Evolutionary conservation across 1,284 basidiomycete genomes (phyloP).

Genomic region (Cutaneotrichosporon sp.): DNA sequence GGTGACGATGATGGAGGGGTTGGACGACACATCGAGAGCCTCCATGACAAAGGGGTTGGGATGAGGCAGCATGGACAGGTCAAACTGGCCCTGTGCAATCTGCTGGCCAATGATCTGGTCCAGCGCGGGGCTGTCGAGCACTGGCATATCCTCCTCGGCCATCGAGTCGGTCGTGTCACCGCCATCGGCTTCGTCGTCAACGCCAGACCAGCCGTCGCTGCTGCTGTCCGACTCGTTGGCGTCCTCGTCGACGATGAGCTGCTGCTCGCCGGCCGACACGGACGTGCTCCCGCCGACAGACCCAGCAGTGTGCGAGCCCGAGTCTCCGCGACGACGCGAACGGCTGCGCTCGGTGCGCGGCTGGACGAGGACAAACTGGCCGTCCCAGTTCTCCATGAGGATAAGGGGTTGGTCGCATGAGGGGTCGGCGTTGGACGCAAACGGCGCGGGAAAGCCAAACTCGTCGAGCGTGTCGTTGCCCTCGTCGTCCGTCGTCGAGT

Average conservation of each 20-base stretch:
- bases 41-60: slow-evolving; percentile 1
- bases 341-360: slow-evolving; percentile 30
- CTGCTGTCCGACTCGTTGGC: slow-evolving; percentile 27
- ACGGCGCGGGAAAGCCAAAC: slow-evolving; percentile 39
- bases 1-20: slow-evolving; percentile 26
- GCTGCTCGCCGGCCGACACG: slow-evolving; percentile 30
- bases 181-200: slow-evolving; percentile 30
- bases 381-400: slow-evolving; percentile 48
- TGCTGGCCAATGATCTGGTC: slow-evolving; percentile 38
- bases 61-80: slow-evolving; percentile 1
- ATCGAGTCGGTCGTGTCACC: slow-evolving; percentile 47
- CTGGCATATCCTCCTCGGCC: slow-evolving; percentile 47
- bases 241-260: slow-evolving; percentile 41
- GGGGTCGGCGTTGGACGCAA: slow-evolving; percentile 12
- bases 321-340: slow-evolving; percentile 14
- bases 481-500: slow-evolving; percentile 28
- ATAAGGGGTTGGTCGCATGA: slow-evolving; percentile 27
- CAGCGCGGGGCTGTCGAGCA: slow-evolving; percentile 41
- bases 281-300: slow-evolving; percentile 35
- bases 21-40: neutral
- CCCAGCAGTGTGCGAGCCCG: slow-evolving; percentile 24
- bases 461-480: slow-evolving; percentile 40
- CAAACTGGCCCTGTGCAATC: slow-evolving; percentile 4
- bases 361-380: slow-evolving; percentile 43
- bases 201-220: slow-evolving; percentile 32